Base-by-base conservation (phyloP, 1,139 yeast species). In the Debaryomyces robertsiae region DNA sequence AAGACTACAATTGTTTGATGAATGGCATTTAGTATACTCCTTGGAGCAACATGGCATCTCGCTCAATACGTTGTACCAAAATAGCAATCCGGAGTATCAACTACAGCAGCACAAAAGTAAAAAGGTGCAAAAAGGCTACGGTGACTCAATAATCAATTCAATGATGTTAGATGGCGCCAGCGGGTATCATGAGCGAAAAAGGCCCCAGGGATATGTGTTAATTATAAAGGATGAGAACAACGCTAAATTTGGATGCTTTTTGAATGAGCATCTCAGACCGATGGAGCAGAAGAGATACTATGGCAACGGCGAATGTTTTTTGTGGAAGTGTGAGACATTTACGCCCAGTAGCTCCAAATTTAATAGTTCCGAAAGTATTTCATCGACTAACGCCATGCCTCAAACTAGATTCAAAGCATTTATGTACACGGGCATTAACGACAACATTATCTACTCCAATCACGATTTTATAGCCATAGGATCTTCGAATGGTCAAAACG, bases 241-340 rank as follows among this genome's bases (percentile, higher is more conserved):
- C 37, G 75, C 80, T 27, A 63, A 79, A 35, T 93, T 93, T 68
- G 99, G 99, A 0, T 86, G 91, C 9, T 94, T 81, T 58, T 54
- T 82, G 40, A 93, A 89, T 60, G 96, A 89, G 50, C 73, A 79
- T 43, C 75, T 86, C 43, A 81, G 77, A 46, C 84, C 90, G 3
- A 73, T 82, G 51, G 90, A 84, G 36, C 81, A 81, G 38, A 77
- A 78, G 54, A 72, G 90, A 43, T 93, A 83, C 63, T 86, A 83
- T 53, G 98, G 98, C 2, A 91, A 90, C 61, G 97, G 98, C 1
- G 97, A 93, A 60, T 89, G 98, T 55, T 90, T 91, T 54, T 71
- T 93, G 27, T 93, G 97, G 97, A 87, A 85, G 53, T 58, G 75
- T 27, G 84, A 80, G 45, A 25, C 18, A 11, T 15, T 25, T 27